Conservation (phyloP, 805 yeast species). For the Allodekkera sacchari region DNA sequence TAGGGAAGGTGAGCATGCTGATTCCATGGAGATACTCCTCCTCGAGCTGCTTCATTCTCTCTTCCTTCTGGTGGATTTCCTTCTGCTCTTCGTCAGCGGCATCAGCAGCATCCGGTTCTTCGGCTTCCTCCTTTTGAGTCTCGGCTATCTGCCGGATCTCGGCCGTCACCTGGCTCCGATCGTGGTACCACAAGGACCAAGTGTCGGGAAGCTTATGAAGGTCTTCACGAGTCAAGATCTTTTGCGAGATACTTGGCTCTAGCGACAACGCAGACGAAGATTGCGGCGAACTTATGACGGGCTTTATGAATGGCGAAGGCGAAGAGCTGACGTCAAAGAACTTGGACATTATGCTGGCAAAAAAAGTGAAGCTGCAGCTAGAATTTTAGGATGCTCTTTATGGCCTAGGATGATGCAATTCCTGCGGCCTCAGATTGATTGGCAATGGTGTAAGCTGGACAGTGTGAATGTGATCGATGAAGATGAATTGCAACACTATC, state of each 20-base stretch:
- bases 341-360: slow-evolving; percentile 3
- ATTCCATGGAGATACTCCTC: slow-evolving; percentile 36
- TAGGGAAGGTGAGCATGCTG: slow-evolving; percentile 32
- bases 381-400: too few relatives aligned
- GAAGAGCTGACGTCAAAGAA: slow-evolving; percentile 2
- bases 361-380: too few relatives aligned
- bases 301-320: slow-evolving; percentile 1
- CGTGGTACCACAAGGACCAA: slow-evolving; percentile 45
- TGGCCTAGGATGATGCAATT: too few relatives aligned
- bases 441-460: too few relatives aligned
- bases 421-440: too few relatives aligned
- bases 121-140: slow-evolving; percentile 8
- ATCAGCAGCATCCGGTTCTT: not conserved
- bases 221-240: not conserved
- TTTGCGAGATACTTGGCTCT: not conserved
- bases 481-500: too few relatives aligned
- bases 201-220: slow-evolving; percentile 35
- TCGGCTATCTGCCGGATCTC: slow-evolving; percentile 8
- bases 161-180: slow-evolving; percentile 16
- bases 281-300: not conserved
- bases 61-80: slow-evolving; percentile 4
- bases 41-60: slow-evolving; percentile 27
- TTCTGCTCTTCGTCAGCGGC: slow-evolving; percentile 7
- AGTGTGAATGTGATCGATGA: too few relatives aligned
- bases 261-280: not conserved